A percentile compares a stretch with the other conserved stretches of the same genome.
These are phyloP conservation scores for Magnusiomyces starmeri DNA, from an alignment of 1,139 yeast genomes.

Conservation along the genomic window DNA sequence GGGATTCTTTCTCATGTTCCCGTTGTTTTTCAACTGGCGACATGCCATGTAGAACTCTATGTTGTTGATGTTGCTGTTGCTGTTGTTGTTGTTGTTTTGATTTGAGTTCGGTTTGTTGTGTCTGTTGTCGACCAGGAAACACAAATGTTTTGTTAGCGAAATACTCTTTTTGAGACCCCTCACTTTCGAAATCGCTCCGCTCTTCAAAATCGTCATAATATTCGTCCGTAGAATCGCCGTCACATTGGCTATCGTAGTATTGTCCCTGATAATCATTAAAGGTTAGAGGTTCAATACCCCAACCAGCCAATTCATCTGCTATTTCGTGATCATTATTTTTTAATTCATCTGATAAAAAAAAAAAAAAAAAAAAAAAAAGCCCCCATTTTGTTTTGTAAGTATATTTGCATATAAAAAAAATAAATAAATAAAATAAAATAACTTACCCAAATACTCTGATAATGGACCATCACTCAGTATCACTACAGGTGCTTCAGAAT, in stretches of 20 bases:
- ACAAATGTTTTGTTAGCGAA: not conserved
- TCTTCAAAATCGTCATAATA: not conserved
- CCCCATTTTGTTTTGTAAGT: not conserved
- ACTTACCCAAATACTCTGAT: not conserved
- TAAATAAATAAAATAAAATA: not conserved
- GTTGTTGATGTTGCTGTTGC: no score
- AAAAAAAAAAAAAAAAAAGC: not conserved
- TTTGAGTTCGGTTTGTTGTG: not conserved
- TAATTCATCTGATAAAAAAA: not conserved
- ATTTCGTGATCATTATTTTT: not conserved
- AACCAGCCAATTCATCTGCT: not conserved
- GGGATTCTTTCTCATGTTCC: not conserved
- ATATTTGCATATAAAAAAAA: not conserved
- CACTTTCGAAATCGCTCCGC: not conserved
- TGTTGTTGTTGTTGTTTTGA: not conserved
- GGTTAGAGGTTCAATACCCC: slow-evolving; percentile 5
- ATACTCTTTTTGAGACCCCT: not conserved
- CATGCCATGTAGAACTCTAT: not conserved
- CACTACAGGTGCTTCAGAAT: no score
- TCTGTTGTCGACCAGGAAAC: not conserved
- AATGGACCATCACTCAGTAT: no score
- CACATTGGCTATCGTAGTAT: not conserved
- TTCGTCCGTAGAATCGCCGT: not conserved
- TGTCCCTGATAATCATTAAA: not conserved
- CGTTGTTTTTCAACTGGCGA: not conserved